phyloP scores from a whole-genome alignment of 2,329 filamentous ascomycete species.

The Xylariaceae sp. region DNA sequence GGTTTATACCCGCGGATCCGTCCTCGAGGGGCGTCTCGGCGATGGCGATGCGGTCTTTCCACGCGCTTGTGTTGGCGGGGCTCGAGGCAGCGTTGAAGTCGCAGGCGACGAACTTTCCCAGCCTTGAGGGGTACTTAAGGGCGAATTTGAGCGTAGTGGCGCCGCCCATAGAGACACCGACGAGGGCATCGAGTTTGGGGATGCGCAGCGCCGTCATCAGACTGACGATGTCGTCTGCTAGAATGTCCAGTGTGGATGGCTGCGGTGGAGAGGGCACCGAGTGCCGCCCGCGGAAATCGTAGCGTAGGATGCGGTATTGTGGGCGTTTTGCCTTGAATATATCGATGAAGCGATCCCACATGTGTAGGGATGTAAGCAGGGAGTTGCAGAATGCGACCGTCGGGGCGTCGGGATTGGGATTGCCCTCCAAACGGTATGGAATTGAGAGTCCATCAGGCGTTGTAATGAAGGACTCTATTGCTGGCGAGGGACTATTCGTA shows the following conservation, averaged over 20 bases:
- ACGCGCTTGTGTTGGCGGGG: slow-evolving; percentile 69
- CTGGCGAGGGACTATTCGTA: slow-evolving; percentile 45
- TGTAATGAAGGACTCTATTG: slow-evolving; percentile 64
- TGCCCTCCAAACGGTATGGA: slow-evolving; percentile 73
- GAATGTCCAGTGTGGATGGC: slow-evolving; percentile 57
- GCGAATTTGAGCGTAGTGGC: slow-evolving; percentile 72
- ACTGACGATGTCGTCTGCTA: slow-evolving; percentile 63
- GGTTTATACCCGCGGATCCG: slow-evolving; percentile 54
- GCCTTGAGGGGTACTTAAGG: slow-evolving; percentile 74
- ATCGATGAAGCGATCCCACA: slow-evolving; percentile 73
- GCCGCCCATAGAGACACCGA: slow-evolving; percentile 79
- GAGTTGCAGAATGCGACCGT: slow-evolving; percentile 75
- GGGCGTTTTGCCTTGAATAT: slow-evolving; percentile 57
- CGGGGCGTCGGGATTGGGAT: slow-evolving; percentile 60
- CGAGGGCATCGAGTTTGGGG: slow-evolving; percentile 58
- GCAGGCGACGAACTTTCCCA: slow-evolving; percentile 75
- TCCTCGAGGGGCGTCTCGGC: slow-evolving; percentile 51
- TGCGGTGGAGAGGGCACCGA: slow-evolving; percentile 43
- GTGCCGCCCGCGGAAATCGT: slow-evolving; percentile 68
- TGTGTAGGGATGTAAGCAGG: slow-evolving; percentile 69
- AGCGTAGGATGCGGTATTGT: slow-evolving; percentile 69
- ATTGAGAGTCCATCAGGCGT: slow-evolving; percentile 64
- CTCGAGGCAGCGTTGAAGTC: slow-evolving; percentile 77
- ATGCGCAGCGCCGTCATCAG: slow-evolving; percentile 69
- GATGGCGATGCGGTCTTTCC: slow-evolving; percentile 70